Evolutionary conservation across 352 stramenopile genomes (phyloP).

Genomic region (Globisporangium ultimum): DNA sequence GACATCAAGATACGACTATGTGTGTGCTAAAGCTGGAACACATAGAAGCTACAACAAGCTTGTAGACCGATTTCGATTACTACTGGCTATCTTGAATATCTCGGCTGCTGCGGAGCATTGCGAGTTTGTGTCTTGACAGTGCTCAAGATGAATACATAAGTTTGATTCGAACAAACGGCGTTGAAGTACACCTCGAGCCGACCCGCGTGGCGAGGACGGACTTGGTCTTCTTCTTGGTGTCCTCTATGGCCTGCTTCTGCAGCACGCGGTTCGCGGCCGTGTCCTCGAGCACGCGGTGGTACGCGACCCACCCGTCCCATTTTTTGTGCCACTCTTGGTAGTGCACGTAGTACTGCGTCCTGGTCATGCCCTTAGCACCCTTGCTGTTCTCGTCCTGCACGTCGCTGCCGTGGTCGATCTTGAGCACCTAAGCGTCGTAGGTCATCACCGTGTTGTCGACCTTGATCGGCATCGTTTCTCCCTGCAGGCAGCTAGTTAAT

Average conservation of each 20-base stretch:
- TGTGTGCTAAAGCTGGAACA: too few relatives aligned
- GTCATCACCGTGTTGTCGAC: slow-evolving; percentile 79
- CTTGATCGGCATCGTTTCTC: slow-evolving; percentile 43
- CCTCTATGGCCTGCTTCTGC: slow-evolving; percentile 44
- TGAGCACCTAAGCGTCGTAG: slow-evolving; percentile 83
- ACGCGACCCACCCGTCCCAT: slow-evolving; percentile 88
- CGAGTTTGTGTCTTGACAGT: too few relatives aligned
- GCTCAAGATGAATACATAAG: too few relatives aligned
- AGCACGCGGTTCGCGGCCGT: slow-evolving; percentile 49
- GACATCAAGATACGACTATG: too few relatives aligned
- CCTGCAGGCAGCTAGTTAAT: neutral
- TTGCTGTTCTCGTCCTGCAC: slow-evolving; percentile 25
- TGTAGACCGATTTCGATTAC: too few relatives aligned
- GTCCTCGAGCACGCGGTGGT: slow-evolving; percentile 68
- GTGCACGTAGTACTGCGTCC: slow-evolving; percentile 85
- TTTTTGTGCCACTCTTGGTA: slow-evolving; percentile 91
- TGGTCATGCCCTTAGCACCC: slow-evolving; percentile 14
- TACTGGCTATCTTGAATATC: too few relatives aligned
- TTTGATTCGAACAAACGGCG: too few relatives aligned
- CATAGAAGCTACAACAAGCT: too few relatives aligned
- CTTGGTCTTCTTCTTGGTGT: slow-evolving; percentile 41
- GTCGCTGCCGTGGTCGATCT: slow-evolving; percentile 71
- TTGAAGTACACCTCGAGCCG: too few relatives aligned
- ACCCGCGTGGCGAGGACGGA: slow-evolving; percentile 3
- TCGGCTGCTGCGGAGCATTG: too few relatives aligned